Percentiles rank a stretch among this genome's conserved stretches.
Conservation (phyloP, 208 protist genomes). For the Crithidia brevicula region DNA sequence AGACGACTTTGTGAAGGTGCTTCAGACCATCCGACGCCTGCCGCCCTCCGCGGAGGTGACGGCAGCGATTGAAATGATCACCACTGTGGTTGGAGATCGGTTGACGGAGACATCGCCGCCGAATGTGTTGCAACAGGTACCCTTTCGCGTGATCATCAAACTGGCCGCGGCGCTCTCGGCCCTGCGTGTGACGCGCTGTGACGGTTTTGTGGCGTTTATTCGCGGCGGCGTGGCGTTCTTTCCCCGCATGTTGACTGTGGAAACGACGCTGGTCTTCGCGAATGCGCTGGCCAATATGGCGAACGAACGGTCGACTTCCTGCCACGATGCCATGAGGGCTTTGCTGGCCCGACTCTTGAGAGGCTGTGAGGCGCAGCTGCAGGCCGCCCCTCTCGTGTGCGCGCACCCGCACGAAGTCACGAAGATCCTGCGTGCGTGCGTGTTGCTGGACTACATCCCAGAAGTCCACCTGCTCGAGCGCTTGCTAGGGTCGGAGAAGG, state of each 20-base stretch:
- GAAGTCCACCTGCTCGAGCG: constrained; percentile 27
- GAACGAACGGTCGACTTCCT: constrained; percentile 16
- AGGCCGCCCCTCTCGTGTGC: constrained; percentile 22
- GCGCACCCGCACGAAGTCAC: constrained; percentile 45
- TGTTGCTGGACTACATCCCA: constrained; percentile 62
- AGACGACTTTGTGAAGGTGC: constrained; percentile 46
- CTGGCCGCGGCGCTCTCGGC: constrained; percentile 57
- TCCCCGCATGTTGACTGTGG: constrained; percentile 25
- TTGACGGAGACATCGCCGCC: constrained; percentile 4
- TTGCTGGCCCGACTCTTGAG: constrained; percentile 19
- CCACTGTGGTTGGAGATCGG: constrained; percentile 29
- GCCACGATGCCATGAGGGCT: constrained; percentile 23
- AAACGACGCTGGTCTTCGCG: constrained; percentile 53
- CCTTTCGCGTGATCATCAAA: constrained; percentile 46
- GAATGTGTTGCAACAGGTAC: constrained; percentile 14
- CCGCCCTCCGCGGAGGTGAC: constrained; percentile 34
- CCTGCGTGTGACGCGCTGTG: constrained; percentile 60
- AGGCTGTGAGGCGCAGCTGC: constrained; percentile 20
- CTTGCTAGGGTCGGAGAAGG: constrained; percentile 31
- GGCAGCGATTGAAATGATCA: constrained; percentile 32
- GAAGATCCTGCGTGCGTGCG: constrained; percentile 61
- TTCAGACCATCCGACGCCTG: constrained; percentile 56
- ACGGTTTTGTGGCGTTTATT: constrained; percentile 59
- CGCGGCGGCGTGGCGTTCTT: constrained; percentile 17
- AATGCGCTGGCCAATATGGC: constrained; percentile 45